These are phyloP conservation scores for Amylocystis lapponica DNA, from an alignment of 768 basidiomycete genomes.

Conservation along the genomic window DNA sequence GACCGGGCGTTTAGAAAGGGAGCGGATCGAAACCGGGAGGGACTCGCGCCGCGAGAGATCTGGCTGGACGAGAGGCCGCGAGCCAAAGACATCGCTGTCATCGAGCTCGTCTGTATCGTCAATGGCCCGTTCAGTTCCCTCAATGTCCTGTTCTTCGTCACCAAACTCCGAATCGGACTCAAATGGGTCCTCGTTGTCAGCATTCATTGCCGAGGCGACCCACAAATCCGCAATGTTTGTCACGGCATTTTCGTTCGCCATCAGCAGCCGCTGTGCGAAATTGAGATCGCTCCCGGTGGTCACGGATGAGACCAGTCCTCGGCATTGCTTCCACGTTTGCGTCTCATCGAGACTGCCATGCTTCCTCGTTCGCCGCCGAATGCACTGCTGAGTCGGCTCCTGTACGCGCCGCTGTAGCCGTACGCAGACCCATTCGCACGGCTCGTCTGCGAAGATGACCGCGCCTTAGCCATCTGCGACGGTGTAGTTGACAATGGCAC, in stretches of 20 bases:
- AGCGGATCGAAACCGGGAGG: not conserved
- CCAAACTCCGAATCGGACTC: constrained; percentile 37
- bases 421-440: constrained; percentile 74
- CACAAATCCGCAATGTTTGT: constrained; percentile 95
- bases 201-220: constrained; percentile 96
- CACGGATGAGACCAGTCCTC: constrained; percentile 37
- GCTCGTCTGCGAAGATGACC: constrained; percentile 49
- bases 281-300: constrained; percentile 55
- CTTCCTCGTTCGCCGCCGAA: constrained; percentile 8
- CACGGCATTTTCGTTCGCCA: constrained; percentile 93
- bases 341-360: constrained; percentile 42
- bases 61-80: constrained; percentile 5
- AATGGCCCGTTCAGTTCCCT: too few species aligned
- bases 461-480: constrained; percentile 19
- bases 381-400: constrained; percentile 48
- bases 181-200: constrained; percentile 83
- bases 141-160: constrained; percentile 13
- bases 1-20: constrained; percentile 5
- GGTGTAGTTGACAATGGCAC: constrained; percentile 42
- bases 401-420: constrained; percentile 59
- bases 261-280: constrained; percentile 81
- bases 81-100: constrained; percentile 18
- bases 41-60: constrained; percentile 14
- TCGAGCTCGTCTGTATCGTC: constrained; percentile 23
- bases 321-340: constrained; percentile 44